Evolutionary conservation across 108 stramenopile species (phyloP).

Genomic region (Nitzschia sp.): DNA sequence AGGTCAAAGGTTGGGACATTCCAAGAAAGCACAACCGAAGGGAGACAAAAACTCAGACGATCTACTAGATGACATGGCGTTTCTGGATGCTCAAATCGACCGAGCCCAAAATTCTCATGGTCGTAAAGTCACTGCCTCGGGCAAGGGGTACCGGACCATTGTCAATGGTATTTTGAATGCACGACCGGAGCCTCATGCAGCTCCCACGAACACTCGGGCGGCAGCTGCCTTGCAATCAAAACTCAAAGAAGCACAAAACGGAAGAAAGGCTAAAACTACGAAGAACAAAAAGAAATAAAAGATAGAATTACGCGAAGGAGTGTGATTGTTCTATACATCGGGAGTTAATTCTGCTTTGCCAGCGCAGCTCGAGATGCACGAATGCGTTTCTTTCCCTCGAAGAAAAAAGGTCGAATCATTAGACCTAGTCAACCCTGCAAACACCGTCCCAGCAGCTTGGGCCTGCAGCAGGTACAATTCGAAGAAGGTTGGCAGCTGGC

Average conservation of each 20-base stretch:
- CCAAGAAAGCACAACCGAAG: slow-evolving; percentile 10
- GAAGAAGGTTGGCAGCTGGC: slow-evolving; percentile 89
- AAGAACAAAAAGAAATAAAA: slow-evolving; percentile 38
- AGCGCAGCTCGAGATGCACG: too few relatives aligned
- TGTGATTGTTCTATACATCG: too few relatives aligned
- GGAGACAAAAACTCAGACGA: slow-evolving; percentile 43
- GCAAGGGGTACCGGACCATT: slow-evolving; percentile 63
- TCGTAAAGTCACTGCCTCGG: slow-evolving; percentile 62
- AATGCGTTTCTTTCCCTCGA: too few relatives aligned
- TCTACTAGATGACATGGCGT: slow-evolving; percentile 85
- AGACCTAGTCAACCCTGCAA: slow-evolving; percentile 43
- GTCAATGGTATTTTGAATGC: slow-evolving; percentile 79
- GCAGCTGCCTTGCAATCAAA: slow-evolving; percentile 55
- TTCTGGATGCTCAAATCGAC: slow-evolving; percentile 80
- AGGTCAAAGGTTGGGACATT: slow-evolving; percentile 51
- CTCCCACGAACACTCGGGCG: slow-evolving; percentile 45
- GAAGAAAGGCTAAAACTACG: slow-evolving; percentile 54
- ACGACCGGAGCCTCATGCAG: slow-evolving; percentile 43
- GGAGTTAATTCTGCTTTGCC: too few relatives aligned
- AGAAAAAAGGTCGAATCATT: too few relatives aligned
- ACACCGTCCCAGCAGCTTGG: slow-evolving; percentile 87
- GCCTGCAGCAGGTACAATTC: slow-evolving; percentile 90
- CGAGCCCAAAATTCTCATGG: slow-evolving; percentile 81
- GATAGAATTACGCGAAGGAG: neutral
- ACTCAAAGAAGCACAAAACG: slow-evolving; percentile 62